Percentiles rank a stretch among this genome's conserved stretches.
Evolutionary conservation across 495 filamentous ascomycete genomes (phyloP).

Genomic region (Hypoxylon perforatum): DNA sequence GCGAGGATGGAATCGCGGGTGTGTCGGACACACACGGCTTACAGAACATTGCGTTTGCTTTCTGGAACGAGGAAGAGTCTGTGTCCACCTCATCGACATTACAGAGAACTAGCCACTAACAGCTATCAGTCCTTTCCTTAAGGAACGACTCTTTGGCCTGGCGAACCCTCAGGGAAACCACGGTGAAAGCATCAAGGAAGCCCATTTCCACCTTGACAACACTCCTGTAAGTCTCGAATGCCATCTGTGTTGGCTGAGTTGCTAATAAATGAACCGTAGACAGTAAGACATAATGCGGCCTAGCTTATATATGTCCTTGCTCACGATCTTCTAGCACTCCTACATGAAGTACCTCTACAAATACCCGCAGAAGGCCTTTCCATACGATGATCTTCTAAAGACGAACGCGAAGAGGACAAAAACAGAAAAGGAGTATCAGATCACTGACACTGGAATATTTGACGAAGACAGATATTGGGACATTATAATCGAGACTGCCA

Average conservation of each 20-base stretch:
- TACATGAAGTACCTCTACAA: constrained; percentile 99
- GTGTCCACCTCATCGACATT: constrained; percentile 37
- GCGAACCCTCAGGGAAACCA: constrained; percentile 97
- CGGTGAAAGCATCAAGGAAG: constrained; percentile 95
- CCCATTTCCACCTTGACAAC: constrained; percentile 96
- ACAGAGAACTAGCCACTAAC: constrained; percentile 20
- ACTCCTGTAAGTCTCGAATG: constrained; percentile 67
- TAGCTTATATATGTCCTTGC: background rate
- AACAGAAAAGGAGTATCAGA: constrained; percentile 86
- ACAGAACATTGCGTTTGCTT: constrained; percentile 93
- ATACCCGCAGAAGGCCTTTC: constrained; percentile 90
- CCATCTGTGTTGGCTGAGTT: constrained; percentile 5
- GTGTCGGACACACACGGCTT: constrained; percentile 90
- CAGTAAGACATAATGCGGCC: constrained; percentile 48
- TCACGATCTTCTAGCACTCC: constrained; percentile 73
- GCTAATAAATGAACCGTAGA: constrained; percentile 49
- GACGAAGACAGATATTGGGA: constrained; percentile 96
- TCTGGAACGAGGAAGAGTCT: constrained; percentile 97
- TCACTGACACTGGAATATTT: constrained; percentile 91
- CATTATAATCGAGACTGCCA: constrained; percentile 95
- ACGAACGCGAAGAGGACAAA: constrained; percentile 82
- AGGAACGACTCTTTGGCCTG: constrained; percentile 92
- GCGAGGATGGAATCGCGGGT: constrained; percentile 96
- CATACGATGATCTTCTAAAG: constrained; percentile 85
- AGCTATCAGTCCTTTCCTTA: constrained; percentile 78